Evolutionary conservation across 306 rosid species (phyloP).

Genomic region (Casuarina glauca): DNA sequence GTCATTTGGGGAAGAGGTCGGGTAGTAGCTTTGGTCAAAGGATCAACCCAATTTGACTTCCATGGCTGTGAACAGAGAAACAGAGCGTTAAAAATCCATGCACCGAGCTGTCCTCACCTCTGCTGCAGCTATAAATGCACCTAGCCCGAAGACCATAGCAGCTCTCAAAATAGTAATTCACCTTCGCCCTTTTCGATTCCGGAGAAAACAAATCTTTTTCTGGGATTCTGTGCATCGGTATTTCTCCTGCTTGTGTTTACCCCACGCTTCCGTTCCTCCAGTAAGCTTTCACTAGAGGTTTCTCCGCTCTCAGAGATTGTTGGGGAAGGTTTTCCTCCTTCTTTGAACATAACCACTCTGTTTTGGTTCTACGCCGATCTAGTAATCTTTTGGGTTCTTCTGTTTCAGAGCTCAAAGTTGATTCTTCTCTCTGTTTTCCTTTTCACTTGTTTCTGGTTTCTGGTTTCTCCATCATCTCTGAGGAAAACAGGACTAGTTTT

Average conservation of each 20-base stretch:
- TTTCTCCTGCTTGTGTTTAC: background rate
- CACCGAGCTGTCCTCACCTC: background rate
- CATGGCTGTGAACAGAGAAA: conserved; percentile 12
- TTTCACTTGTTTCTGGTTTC: background rate
- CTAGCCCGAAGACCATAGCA: background rate
- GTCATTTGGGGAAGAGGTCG: background rate
- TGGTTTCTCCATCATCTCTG: background rate
- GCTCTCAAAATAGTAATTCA: conserved; percentile 1
- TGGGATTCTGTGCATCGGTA: background rate
- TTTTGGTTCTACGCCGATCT: conserved; percentile 5
- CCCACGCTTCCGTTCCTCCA: no score
- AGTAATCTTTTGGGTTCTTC: conserved; percentile 17
- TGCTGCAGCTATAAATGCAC: conserved; percentile 64
- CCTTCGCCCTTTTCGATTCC: background rate
- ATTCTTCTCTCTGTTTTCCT: background rate
- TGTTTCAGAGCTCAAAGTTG: conserved; percentile 5
- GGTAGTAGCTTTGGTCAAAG: background rate
- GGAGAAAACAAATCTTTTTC: background rate
- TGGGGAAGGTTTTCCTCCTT: background rate
- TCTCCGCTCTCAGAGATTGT: conserved; percentile 2
- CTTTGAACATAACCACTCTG: background rate
- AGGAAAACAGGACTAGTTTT: conserved; percentile 34
- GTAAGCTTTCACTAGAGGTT: background rate
- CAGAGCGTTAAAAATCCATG: background rate
- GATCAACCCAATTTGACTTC: conserved; percentile 11